These are phyloP conservation scores for Cladosporium sp. DNA, from an alignment of 2,329 filamentous ascomycete species.

Conservation along the genomic window DNA sequence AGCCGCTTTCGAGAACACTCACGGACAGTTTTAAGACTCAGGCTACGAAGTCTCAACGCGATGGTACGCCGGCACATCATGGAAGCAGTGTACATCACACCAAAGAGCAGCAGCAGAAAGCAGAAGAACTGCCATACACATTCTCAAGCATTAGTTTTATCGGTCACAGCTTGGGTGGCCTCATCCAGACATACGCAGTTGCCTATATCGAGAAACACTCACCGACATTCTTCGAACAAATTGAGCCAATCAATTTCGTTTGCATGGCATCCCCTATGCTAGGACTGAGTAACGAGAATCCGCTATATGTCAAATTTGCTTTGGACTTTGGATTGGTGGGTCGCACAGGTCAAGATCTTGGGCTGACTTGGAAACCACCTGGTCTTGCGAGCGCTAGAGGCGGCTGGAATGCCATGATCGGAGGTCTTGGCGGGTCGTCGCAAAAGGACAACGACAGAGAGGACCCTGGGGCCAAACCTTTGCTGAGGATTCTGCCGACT, in stretches of 20 bases:
- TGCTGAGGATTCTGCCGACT: conserved; percentile 84
- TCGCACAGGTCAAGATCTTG: conserved; percentile 92
- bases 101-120: conserved; percentile 44
- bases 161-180: conserved; percentile 84
- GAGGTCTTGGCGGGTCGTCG: conserved; percentile 64
- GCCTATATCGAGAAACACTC: conserved; percentile 97
- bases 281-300: conserved; percentile 94
- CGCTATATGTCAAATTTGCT: conserved; percentile 94
- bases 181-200: conserved; percentile 90
- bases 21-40: conserved; percentile 50
- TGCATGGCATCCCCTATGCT: conserved; percentile 83
- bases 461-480: conserved; percentile 82
- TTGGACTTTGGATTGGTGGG: conserved; percentile 94
- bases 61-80: conserved; percentile 54
- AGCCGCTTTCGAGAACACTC: conserved; percentile 51
- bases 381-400: conserved; percentile 77
- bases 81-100: conserved; percentile 61
- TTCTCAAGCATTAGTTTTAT: conserved; percentile 96
- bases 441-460: conserved; percentile 46
- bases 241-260: conserved; percentile 88
- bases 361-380: conserved; percentile 89
- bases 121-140: conserved; percentile 64
- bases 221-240: conserved; percentile 81
- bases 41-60: conserved; percentile 46
- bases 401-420: conserved; percentile 85